Conservation (phyloP, 1,139 yeast genomes). For the Debaryomycetaceae sp. region DNA sequence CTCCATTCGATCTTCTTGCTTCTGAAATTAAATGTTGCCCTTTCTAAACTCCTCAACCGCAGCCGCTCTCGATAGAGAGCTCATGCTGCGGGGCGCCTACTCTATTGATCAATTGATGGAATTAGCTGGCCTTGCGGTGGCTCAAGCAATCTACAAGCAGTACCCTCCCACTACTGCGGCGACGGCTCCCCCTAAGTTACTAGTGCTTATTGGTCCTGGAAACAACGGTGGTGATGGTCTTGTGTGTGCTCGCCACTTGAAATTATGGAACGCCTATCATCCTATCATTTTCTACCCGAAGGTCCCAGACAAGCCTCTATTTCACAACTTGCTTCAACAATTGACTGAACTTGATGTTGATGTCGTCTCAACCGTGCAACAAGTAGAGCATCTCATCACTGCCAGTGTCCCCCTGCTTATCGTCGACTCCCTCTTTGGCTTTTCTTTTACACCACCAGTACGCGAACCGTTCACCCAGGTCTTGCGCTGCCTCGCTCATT, state of each 20-base stretch:
- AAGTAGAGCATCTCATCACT: slow-evolving; percentile 3
- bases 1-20: too few species aligned
- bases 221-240: slow-evolving; percentile 96
- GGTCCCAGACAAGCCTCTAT: slow-evolving; percentile 36
- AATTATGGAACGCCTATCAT: slow-evolving; percentile 58
- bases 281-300: slow-evolving; percentile 67
- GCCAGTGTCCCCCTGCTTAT: slow-evolving; percentile 18
- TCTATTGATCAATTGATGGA: slow-evolving; percentile 95
- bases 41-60: too few species aligned
- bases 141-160: slow-evolving; percentile 65
- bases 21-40: too few species aligned
- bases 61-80: slow-evolving; percentile 67
- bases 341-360: slow-evolving; percentile 43
- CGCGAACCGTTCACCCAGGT: slow-evolving; percentile 66
- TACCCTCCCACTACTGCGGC: slow-evolving; percentile 37
- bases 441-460: slow-evolving; percentile 84
- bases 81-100: slow-evolving; percentile 79
- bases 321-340: slow-evolving; percentile 42
- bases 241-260: slow-evolving; percentile 87
- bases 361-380: slow-evolving; percentile 27
- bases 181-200: slow-evolving; percentile 20
- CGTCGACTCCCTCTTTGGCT: slow-evolving; percentile 84
- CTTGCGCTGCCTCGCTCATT: slow-evolving; percentile 31
- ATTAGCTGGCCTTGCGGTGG: slow-evolving; percentile 88
- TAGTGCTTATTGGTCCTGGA: slow-evolving; percentile 87